A percentile compares a stretch with the other conserved stretches of the same genome.
Evolutionary conservation across 1,284 basidiomycete species (phyloP).

Genomic region (Cryptococcus wingfieldii): DNA sequence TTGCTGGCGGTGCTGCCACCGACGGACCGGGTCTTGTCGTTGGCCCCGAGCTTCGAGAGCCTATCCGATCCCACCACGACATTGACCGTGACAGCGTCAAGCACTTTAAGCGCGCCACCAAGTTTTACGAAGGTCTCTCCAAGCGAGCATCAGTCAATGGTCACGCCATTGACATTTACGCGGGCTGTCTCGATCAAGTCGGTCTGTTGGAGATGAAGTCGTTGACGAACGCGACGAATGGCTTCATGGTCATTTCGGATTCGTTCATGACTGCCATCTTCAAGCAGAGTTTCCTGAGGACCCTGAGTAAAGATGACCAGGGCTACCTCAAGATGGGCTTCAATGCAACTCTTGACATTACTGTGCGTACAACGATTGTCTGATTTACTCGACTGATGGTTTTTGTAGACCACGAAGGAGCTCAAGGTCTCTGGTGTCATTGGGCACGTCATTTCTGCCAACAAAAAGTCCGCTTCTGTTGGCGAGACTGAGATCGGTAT

Average conservation of each 20-base stretch:
- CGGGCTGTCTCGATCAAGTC: constrained; percentile 96
- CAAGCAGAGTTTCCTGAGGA: constrained; percentile 93
- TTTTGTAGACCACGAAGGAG: constrained; percentile 85
- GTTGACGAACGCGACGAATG: constrained; percentile 90
- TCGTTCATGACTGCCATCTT: constrained; percentile 98
- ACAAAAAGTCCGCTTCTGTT: constrained; percentile 93
- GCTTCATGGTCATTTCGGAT: constrained; percentile 92
- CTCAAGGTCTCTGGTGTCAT: constrained; percentile 97
- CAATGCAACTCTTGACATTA: constrained; percentile 97
- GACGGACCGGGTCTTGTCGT: constrained; percentile 98
- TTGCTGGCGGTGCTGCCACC: constrained; percentile 92
- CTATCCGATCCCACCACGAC: constrained; percentile 98
- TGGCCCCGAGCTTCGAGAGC: constrained; percentile 90
- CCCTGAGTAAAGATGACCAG: constrained; percentile 91
- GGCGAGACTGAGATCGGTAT: constrained; percentile 99
- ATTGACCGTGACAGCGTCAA: constrained; percentile 97
- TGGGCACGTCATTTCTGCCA: constrained; percentile 93
- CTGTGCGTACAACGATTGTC: constrained; percentile 54
- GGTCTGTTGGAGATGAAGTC: constrained; percentile 98
- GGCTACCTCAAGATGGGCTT: constrained; percentile 96
- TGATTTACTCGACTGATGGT: not conserved
- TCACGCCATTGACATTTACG: constrained; percentile 91
- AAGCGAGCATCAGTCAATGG: constrained; percentile 92
- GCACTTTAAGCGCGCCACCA: constrained; percentile 94
- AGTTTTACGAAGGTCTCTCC: constrained; percentile 97